Percentiles rank a stretch among this genome's conserved stretches.
Conservation (phyloP, 1,139 yeast species). For the Sugiyamaella pinicola region DNA sequence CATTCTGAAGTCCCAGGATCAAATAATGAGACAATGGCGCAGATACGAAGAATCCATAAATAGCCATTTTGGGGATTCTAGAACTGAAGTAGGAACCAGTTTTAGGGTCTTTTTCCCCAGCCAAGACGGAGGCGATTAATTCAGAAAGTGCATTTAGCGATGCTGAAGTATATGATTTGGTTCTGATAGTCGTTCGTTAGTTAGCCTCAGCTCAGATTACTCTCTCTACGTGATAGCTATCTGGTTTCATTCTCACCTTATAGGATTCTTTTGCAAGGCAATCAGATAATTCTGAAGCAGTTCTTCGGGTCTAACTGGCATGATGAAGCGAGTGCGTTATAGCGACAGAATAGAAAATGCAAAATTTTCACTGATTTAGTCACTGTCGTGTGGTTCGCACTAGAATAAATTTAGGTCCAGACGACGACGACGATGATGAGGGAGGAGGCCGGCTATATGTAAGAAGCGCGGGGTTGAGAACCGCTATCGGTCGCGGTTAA, state of each 20-base stretch:
- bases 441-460: neutral
- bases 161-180: constrained; percentile 46
- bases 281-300: constrained; percentile 31
- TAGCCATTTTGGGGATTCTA: constrained; percentile 64
- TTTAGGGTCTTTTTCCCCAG: constrained; percentile 44
- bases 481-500: constrained; percentile 7
- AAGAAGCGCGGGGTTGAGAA: neutral
- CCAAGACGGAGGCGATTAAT: constrained; percentile 42
- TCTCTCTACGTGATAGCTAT: neutral
- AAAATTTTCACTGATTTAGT: too few species aligned
- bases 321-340: neutral
- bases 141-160: constrained; percentile 44
- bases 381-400: too few species aligned
- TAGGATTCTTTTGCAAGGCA: constrained; percentile 37
- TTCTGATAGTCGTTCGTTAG: constrained; percentile 27
- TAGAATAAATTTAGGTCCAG: too few species aligned
- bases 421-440: too few species aligned
- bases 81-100: constrained; percentile 42
- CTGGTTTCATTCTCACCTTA: constrained; percentile 26
- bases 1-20: constrained; percentile 40
- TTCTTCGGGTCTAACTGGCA: constrained; percentile 15
- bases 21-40: constrained; percentile 74
- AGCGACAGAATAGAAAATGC: neutral
- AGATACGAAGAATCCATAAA: constrained; percentile 68
- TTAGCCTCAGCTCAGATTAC: too few species aligned